Percentiles rank a stretch among this genome's conserved stretches.
Evolutionary conservation across 257 asterid species (phyloP).

Genomic region (Salvia rosmarinus): DNA sequence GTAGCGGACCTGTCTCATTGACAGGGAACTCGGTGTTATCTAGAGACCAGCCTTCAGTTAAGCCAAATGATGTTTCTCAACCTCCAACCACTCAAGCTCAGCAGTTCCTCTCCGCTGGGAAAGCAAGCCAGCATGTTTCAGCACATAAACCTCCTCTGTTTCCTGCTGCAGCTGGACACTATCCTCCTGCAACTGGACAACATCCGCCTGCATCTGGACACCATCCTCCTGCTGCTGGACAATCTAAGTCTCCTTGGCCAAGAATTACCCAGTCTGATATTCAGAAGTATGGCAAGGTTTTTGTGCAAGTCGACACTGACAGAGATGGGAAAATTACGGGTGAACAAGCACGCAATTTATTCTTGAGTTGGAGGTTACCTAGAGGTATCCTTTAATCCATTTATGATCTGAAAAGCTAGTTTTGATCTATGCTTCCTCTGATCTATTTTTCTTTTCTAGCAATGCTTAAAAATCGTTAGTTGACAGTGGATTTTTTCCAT

Average conservation of each 20-base stretch:
- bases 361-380: constrained; percentile 95
- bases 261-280: constrained; percentile 79
- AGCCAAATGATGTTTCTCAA: constrained; percentile 47
- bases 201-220: constrained; percentile 56
- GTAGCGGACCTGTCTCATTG: constrained; percentile 50
- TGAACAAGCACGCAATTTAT: constrained; percentile 89
- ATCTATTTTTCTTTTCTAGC: background rate
- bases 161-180: constrained; percentile 59
- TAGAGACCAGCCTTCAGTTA: constrained; percentile 52
- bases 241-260: constrained; percentile 84
- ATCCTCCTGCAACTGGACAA: constrained; percentile 37
- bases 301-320: constrained; percentile 90
- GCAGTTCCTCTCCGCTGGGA: constrained; percentile 52
- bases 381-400: constrained; percentile 55
- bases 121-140: constrained; percentile 52
- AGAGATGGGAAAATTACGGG: constrained; percentile 94
- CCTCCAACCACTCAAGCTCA: constrained; percentile 53
- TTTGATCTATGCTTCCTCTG: constrained; percentile 17
- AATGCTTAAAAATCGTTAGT: background rate
- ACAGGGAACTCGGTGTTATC: constrained; percentile 45
- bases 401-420: background rate
- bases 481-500: constrained; percentile 5
- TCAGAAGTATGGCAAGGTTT: constrained; percentile 86
- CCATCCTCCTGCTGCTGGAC: constrained; percentile 37
- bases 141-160: constrained; percentile 49